phyloP scores from a whole-genome alignment of 2,329 filamentous ascomycete species.

The Teratosphaeria gauchensis region DNA sequence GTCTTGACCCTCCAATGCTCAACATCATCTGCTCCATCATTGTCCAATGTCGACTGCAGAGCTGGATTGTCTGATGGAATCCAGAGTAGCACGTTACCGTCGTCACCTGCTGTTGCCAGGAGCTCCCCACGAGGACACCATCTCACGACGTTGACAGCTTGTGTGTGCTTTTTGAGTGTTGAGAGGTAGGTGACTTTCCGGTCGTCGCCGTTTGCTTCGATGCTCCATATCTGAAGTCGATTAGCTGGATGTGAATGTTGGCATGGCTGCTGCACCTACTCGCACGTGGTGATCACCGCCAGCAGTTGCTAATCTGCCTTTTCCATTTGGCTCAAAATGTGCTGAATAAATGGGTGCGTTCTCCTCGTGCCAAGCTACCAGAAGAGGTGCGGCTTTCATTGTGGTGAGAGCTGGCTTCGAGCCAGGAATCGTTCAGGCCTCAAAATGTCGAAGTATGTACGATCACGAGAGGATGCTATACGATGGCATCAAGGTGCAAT shows the following conservation, averaged over 20 bases:
- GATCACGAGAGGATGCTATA: background rate
- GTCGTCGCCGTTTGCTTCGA: slow-evolving; percentile 76
- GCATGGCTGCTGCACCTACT: slow-evolving; percentile 42
- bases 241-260: slow-evolving; percentile 1
- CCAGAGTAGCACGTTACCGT: slow-evolving; percentile 95
- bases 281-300: slow-evolving; percentile 96
- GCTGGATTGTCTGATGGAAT: slow-evolving; percentile 71
- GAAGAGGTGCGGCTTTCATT: slow-evolving; percentile 94
- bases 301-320: slow-evolving; percentile 82
- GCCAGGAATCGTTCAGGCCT: background rate
- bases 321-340: slow-evolving; percentile 88
- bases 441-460: background rate
- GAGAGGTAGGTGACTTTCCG: slow-evolving; percentile 85
- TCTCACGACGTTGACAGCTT: slow-evolving; percentile 94
- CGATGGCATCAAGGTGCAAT: background rate
- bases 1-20: slow-evolving; percentile 95
- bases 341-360: slow-evolving; percentile 95
- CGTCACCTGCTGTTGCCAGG: slow-evolving; percentile 89
- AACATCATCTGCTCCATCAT: slow-evolving; percentile 77
- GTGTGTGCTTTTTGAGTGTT: slow-evolving; percentile 85
- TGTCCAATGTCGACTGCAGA: slow-evolving; percentile 57
- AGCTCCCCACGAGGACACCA: slow-evolving; percentile 92
- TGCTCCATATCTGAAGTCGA: slow-evolving; percentile 68
- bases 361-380: slow-evolving; percentile 98
- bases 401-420: slow-evolving; percentile 6